A percentile compares a stretch with the other conserved stretches of the same genome.
Conservation (phyloP, 2,329 filamentous ascomycete genomes). For the Chaetomiaceae sp. region DNA sequence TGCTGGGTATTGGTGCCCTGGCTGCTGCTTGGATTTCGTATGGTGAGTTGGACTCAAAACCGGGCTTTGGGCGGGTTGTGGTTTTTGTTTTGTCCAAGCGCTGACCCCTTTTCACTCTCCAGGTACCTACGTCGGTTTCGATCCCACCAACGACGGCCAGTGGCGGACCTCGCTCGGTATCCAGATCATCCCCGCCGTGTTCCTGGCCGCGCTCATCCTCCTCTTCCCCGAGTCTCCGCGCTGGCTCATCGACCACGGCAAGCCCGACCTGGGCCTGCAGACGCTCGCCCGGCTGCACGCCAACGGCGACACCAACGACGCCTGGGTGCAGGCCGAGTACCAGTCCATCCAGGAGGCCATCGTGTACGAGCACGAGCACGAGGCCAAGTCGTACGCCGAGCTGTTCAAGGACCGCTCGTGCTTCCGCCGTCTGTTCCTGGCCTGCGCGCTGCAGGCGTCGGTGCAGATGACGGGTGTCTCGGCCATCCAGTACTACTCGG, state of each 20-base stretch:
- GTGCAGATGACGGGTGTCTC: constrained; percentile 73
- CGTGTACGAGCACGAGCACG: constrained; percentile 60
- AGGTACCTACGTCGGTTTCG: constrained; percentile 27
- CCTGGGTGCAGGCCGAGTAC: constrained; percentile 69
- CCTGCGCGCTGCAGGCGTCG: constrained; percentile 63
- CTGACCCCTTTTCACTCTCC: neutral
- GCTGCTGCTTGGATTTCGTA: constrained; percentile 70
- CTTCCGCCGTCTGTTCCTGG: constrained; percentile 68
- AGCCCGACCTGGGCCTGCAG: constrained; percentile 53
- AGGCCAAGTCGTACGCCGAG: constrained; percentile 50
- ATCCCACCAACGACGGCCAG: constrained; percentile 28
- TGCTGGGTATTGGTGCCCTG: constrained; percentile 72
- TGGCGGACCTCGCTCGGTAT: constrained; percentile 44
- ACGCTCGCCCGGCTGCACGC: constrained; percentile 67
- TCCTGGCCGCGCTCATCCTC: constrained; percentile 60
- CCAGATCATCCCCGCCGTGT: constrained; percentile 63
- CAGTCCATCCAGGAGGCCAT: constrained; percentile 62
- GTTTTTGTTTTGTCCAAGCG: neutral
- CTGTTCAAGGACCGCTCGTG: constrained; percentile 50
- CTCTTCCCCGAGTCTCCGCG: constrained; percentile 67
- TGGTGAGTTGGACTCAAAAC: constrained; percentile 41
- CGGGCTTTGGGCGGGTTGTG: no score
- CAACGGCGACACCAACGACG: constrained; percentile 59
- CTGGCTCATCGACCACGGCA: constrained; percentile 70
- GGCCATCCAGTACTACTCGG: constrained; percentile 71